phyloP scores from a whole-genome alignment of 2,329 filamentous ascomycete genomes.

The Penicillium paneum region DNA sequence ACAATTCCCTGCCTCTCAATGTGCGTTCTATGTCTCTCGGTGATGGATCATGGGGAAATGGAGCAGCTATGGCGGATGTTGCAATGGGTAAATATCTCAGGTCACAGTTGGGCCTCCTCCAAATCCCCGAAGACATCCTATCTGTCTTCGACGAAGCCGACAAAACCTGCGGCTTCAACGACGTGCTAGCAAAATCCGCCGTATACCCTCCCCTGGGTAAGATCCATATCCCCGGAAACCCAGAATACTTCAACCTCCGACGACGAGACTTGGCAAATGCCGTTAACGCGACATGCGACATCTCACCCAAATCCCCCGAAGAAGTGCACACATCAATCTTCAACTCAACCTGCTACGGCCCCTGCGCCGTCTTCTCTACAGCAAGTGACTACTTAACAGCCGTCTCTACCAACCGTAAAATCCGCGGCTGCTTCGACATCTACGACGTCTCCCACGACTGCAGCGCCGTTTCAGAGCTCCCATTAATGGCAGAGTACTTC shows the following conservation, averaged over 20 bases:
- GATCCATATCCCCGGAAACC: slow-evolving; percentile 32
- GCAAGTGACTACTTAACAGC: slow-evolving; percentile 31
- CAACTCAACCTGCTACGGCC: slow-evolving; percentile 35
- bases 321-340: slow-evolving; percentile 30
- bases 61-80: slow-evolving; percentile 35
- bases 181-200: slow-evolving; percentile 26
- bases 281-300: slow-evolving; percentile 22
- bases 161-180: slow-evolving; percentile 32
- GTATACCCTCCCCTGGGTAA: slow-evolving; percentile 31
- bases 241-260: slow-evolving; percentile 31
- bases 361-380: slow-evolving; percentile 38
- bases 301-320: slow-evolving; percentile 23
- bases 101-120: slow-evolving; percentile 23
- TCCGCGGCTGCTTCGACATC: slow-evolving; percentile 29
- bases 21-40: slow-evolving; percentile 37
- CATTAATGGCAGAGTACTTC: slow-evolving; percentile 31
- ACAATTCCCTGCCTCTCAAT: slow-evolving; percentile 27
- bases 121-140: slow-evolving; percentile 29
- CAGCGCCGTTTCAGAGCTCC: slow-evolving; percentile 23
- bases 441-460: slow-evolving; percentile 38
- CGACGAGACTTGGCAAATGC: slow-evolving; percentile 13
- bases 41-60: slow-evolving; percentile 37
- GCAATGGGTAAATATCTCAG: slow-evolving; percentile 29
- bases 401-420: slow-evolving; percentile 9
- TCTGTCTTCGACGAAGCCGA: slow-evolving; percentile 31